Evolutionary conservation across 2,329 filamentous ascomycete species (phyloP).

Genomic region (Hirsutella thompsonii): DNA sequence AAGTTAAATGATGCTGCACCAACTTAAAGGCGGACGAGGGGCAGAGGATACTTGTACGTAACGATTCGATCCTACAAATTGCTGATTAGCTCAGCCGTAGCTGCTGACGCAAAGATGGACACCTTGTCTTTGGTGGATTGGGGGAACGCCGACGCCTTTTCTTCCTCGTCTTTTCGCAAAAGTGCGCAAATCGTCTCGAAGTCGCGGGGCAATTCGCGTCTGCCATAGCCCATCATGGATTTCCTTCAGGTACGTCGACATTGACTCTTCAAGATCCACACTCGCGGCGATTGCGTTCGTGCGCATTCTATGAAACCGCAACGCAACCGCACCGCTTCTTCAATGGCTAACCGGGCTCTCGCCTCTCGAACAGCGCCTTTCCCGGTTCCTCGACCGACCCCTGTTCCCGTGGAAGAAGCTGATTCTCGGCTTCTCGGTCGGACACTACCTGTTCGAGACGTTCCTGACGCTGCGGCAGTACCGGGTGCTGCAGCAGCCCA

Average conservation of each 20-base stretch:
- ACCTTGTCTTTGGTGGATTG: neutral
- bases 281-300: too few species aligned
- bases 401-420: slow-evolving; percentile 96
- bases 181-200: neutral
- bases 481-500: slow-evolving; percentile 65
- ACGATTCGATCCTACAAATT: neutral
- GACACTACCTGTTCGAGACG: slow-evolving; percentile 81
- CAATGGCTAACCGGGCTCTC: neutral
- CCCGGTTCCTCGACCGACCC: slow-evolving; percentile 77
- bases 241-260: slow-evolving; percentile 28
- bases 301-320: too few species aligned
- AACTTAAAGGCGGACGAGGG: too few species aligned
- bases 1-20: too few species aligned
- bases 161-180: neutral
- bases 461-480: slow-evolving; percentile 88
- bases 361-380: slow-evolving; percentile 52
- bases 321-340: too few species aligned
- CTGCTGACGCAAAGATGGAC: neutral
- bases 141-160: too few species aligned
- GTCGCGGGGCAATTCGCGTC: neutral
- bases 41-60: too few species aligned
- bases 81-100: slow-evolving; percentile 1
- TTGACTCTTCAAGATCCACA: too few species aligned
- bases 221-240: slow-evolving; percentile 24
- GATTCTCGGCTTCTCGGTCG: slow-evolving; percentile 86